Percentiles rank a stretch among this genome's conserved stretches.
These are phyloP conservation scores for Suhomyces guaymorum DNA, from an alignment of 1,139 yeast genomes.

Conservation along the genomic window DNA sequence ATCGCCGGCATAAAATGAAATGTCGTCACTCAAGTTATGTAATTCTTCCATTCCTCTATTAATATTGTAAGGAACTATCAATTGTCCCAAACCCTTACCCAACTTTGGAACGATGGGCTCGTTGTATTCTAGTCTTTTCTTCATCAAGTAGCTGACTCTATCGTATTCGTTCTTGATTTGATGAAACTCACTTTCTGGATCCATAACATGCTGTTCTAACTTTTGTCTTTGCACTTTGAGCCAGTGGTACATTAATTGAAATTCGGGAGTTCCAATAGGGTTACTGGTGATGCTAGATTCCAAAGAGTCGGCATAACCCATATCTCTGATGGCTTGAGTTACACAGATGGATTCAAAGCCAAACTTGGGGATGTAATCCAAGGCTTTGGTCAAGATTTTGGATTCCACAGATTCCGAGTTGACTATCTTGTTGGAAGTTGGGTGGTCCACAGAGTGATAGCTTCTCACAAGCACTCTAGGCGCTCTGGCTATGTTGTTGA, in stretches of 20 bases:
- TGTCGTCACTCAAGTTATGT: slow-evolving; percentile 77
- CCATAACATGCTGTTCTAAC: slow-evolving; percentile 32
- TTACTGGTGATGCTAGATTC: slow-evolving; percentile 51
- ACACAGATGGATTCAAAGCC: slow-evolving; percentile 73
- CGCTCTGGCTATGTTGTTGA: slow-evolving; percentile 3
- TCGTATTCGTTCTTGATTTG: slow-evolving; percentile 52
- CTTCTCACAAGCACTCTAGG: slow-evolving; percentile 2
- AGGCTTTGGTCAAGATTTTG: slow-evolving; percentile 35
- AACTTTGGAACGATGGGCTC: slow-evolving; percentile 49
- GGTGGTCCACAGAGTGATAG: slow-evolving; percentile 43
- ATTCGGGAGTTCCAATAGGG: slow-evolving; percentile 37
- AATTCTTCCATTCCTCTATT: slow-evolving; percentile 61
- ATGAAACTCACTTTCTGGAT: slow-evolving; percentile 30
- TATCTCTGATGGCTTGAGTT: slow-evolving; percentile 57
- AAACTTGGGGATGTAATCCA: slow-evolving; percentile 58
- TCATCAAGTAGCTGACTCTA: slow-evolving; percentile 54
- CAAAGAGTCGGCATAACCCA: slow-evolving; percentile 68
- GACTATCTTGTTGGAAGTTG: slow-evolving; percentile 34
- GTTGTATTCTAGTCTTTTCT: slow-evolving; percentile 65
- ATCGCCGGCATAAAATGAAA: slow-evolving; percentile 80
- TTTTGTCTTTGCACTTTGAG: slow-evolving; percentile 38
- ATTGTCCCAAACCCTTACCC: slow-evolving; percentile 52
- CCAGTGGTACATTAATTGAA: slow-evolving; percentile 51
- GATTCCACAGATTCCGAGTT: slow-evolving; percentile 34
- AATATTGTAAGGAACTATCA: slow-evolving; percentile 57